These are phyloP conservation scores for Hanseniaspora lachancei DNA, from an alignment of 805 yeast species.

Conservation along the genomic window DNA sequence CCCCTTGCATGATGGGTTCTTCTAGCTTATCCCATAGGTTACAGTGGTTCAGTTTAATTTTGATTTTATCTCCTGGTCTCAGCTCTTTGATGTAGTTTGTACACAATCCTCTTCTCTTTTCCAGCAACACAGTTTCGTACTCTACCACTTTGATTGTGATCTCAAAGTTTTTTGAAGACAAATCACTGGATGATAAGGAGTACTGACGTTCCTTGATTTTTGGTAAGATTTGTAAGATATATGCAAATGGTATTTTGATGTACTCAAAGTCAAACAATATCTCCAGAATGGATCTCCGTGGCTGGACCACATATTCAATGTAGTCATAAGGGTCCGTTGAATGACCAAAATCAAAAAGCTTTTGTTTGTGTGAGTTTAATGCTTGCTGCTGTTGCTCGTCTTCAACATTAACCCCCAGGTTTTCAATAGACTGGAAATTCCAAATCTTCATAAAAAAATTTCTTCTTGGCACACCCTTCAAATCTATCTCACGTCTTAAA, in stretches of 20 bases:
- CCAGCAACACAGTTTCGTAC: conserved; percentile 67
- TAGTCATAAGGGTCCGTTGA: conserved; percentile 67
- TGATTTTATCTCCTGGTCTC: conserved; percentile 29
- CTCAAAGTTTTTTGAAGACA: conserved; percentile 37
- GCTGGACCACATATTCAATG: conserved; percentile 84
- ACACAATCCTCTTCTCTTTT: conserved; percentile 69
- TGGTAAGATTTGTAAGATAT: conserved; percentile 68
- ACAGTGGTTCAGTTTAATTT: conserved; percentile 40
- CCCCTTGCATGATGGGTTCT: conserved; percentile 27
- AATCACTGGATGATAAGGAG: conserved; percentile 57
- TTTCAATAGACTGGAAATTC: conserved; percentile 41
- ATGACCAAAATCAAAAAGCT: conserved; percentile 59
- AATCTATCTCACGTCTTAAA: conserved; percentile 67
- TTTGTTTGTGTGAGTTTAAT: conserved; percentile 48
- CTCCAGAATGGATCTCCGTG: conserved; percentile 77
- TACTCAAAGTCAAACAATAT: conserved; percentile 70
- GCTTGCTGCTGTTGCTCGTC: conserved; percentile 27
- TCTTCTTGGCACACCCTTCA: conserved; percentile 69
- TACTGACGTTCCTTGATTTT: conserved; percentile 66
- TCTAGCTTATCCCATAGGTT: conserved; percentile 17
- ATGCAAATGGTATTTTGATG: conserved; percentile 60
- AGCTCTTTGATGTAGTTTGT: conserved; percentile 57
- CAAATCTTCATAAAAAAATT: conserved; percentile 62
- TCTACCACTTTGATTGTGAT: conserved; percentile 74
- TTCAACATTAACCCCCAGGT: conserved; percentile 33